A percentile compares a stretch with the other conserved stretches of the same genome.
phyloP scores from a whole-genome alignment of 208 protist genomes.

The Lotmaria passim region DNA sequence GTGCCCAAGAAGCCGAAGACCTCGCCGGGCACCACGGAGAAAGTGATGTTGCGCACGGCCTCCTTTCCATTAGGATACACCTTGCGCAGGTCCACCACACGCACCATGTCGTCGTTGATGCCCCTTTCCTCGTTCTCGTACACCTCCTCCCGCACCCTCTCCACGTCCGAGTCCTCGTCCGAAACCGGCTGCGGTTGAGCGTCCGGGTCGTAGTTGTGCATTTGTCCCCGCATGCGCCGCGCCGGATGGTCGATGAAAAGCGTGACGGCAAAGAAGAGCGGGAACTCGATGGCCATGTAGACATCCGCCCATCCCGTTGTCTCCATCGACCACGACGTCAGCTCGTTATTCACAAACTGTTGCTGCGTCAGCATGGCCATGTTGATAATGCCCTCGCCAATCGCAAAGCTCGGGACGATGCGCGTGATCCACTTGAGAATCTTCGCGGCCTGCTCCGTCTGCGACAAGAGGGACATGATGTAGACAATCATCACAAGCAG shows the following conservation, averaged over 20 bases:
- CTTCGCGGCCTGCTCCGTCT: constrained; percentile 43
- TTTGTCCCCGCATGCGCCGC: constrained; percentile 39
- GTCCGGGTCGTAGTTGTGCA: constrained; percentile 31
- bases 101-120: constrained; percentile 48
- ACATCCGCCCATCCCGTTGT: constrained; percentile 54
- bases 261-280: constrained; percentile 56
- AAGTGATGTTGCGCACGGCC: constrained; percentile 73
- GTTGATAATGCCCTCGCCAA: constrained; percentile 80
- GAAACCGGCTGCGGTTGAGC: constrained; percentile 33
- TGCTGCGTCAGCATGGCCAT: constrained; percentile 43
- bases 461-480: constrained; percentile 49
- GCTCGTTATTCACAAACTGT: constrained; percentile 21
- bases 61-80: constrained; percentile 68
- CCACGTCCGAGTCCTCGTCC: constrained; percentile 55
- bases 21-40: constrained; percentile 70
- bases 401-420: constrained; percentile 70
- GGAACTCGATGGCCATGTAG: constrained; percentile 68
- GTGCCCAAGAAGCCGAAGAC: constrained; percentile 90
- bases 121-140: constrained; percentile 36
- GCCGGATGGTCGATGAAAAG: constrained; percentile 75
- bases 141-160: constrained; percentile 56
- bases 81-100: constrained; percentile 74
- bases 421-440: constrained; percentile 65
- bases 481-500: constrained; percentile 63
- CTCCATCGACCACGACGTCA: constrained; percentile 41